Conservation (phyloP, 129 eudicot species). For the Erigeron canadensis region DNA sequence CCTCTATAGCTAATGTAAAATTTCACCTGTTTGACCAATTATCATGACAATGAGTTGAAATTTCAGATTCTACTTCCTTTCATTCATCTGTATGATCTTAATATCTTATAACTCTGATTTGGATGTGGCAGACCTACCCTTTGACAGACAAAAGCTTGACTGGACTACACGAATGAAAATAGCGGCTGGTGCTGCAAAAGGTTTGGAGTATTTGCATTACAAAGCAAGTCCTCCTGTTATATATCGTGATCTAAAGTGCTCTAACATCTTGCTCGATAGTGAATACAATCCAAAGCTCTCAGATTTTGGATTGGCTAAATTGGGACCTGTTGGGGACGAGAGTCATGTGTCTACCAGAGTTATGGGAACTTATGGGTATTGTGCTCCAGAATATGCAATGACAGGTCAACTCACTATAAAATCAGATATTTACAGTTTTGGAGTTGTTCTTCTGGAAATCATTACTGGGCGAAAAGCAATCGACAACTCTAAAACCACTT, state of each 20-base stretch:
- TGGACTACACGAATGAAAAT: slow-evolving; percentile 75
- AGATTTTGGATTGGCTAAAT: slow-evolving; percentile 43
- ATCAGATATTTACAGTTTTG: slow-evolving; percentile 39
- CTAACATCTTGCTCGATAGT: slow-evolving; percentile 62
- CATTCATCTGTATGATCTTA: neutral
- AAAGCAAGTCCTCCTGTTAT: slow-evolving; percentile 73
- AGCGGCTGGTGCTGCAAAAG: slow-evolving; percentile 78
- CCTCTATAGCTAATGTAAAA: too few relatives aligned
- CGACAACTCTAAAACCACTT: slow-evolving; percentile 25
- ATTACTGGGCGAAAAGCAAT: slow-evolving; percentile 40
- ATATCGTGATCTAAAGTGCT: slow-evolving; percentile 69
- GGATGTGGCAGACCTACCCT: slow-evolving; percentile 41
- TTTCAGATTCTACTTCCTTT: neutral
- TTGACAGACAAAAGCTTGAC: slow-evolving; percentile 50
- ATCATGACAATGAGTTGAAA: neutral
- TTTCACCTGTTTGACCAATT: too few relatives aligned
- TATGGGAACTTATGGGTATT: slow-evolving; percentile 52
- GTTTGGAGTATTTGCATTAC: slow-evolving; percentile 64
- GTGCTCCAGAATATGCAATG: slow-evolving; percentile 59
- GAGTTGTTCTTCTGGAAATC: slow-evolving; percentile 42
- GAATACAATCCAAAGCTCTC: slow-evolving; percentile 36
- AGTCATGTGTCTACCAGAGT: slow-evolving; percentile 41
- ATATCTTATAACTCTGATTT: neutral
- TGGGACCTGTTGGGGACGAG: slow-evolving; percentile 37
- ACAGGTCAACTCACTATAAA: slow-evolving; percentile 39